Evolutionary conservation across 352 stramenopile species (phyloP), one percentile per base, ranked within the genome.

Genomic region (Phytophthora sojae): DNA sequence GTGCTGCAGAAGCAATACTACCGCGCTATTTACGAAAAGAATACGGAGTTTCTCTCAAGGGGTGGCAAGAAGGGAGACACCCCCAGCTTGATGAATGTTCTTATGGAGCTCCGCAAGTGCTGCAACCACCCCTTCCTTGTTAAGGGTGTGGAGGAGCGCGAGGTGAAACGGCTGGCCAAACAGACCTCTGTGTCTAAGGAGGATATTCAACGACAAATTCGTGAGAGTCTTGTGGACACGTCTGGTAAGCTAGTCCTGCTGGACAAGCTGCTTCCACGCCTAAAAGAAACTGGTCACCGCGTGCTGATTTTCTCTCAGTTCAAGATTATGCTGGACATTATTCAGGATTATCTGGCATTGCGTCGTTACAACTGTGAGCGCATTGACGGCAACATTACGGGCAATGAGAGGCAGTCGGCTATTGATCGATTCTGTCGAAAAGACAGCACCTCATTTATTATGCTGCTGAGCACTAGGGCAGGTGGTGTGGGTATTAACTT

Each of bases 241-340:
- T 99, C 96, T 3, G 98, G 98, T 3, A 99, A 99, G 75, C 80
- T 99, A 7, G 94, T 99, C 51, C 78, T 99, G 14, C 81, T 99
- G 25, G 98, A 99, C 80, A 99, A 99, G 69, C 79, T 99, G 8
- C 86, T 99, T 5, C 97, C 97, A 11, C 91, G 95, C 5, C 79
- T 99, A 12, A 94, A 98, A 71, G 86, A 92, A 64, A 97, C 99
- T 50, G 96, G 96, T 3, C 98, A 99, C 67, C 89, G 97, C 17
- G 95, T 99, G 26, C 78, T 99, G 9, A 95, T 99, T 19, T 99
- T 99, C 77, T 99, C 94, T 6, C 98, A 99, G 81, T 97, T 98
- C 79, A 99, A 98, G 77, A 99, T 99, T 50, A 99, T 99, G 98
- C 85, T 99, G 54, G 96, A 99, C 77, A 98, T 99, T 45, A 73